Percentiles rank a stretch among this genome's conserved stretches.
Conservation (phyloP, 495 filamentous ascomycete genomes). For the Rostrohypoxylon terebratum region DNA sequence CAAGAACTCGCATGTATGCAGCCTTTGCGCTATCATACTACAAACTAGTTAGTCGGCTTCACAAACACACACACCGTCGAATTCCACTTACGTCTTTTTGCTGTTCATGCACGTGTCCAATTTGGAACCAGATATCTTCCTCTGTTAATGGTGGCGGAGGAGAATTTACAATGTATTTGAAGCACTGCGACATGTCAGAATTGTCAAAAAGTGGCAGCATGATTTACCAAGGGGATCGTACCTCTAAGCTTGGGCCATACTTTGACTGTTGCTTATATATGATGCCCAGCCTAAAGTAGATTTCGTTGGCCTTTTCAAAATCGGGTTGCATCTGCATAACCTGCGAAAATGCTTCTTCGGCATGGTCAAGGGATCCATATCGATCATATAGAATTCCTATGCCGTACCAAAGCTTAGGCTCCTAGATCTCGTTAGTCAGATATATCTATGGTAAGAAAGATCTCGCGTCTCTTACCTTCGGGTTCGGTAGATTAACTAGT, state of each 20-base stretch:
- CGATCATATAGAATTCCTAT: slow-evolving; percentile 98
- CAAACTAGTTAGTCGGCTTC: slow-evolving; percentile 44
- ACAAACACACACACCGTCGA: background rate
- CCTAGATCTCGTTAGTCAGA: slow-evolving; percentile 65
- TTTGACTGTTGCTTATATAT: slow-evolving; percentile 99
- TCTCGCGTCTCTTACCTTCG: slow-evolving; percentile 73
- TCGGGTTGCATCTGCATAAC: slow-evolving; percentile 99
- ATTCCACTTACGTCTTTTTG: slow-evolving; percentile 89
- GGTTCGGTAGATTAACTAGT: slow-evolving; percentile 90
- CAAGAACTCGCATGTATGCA: slow-evolving; percentile 92
- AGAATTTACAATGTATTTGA: slow-evolving; percentile 95
- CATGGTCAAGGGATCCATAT: slow-evolving; percentile 96
- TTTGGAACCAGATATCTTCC: slow-evolving; percentile 99
- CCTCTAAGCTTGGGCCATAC: slow-evolving; percentile 90
- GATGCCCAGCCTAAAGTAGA: slow-evolving; percentile 98
- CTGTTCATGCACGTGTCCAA: slow-evolving; percentile 98
- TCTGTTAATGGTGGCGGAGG: slow-evolving; percentile 94
- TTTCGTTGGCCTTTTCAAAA: slow-evolving; percentile 99
- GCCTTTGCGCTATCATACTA: slow-evolving; percentile 93
- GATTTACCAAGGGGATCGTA: slow-evolving; percentile 56
- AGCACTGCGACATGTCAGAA: slow-evolving; percentile 74
- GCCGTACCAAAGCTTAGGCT: slow-evolving; percentile 98
- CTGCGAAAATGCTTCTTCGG: slow-evolving; percentile 97
- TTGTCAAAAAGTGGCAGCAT: slow-evolving; percentile 12
- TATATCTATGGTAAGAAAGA: background rate